These are phyloP conservation scores for Kwoniella europaea DNA, from an alignment of 768 basidiomycete genomes.

Conservation along the genomic window DNA sequence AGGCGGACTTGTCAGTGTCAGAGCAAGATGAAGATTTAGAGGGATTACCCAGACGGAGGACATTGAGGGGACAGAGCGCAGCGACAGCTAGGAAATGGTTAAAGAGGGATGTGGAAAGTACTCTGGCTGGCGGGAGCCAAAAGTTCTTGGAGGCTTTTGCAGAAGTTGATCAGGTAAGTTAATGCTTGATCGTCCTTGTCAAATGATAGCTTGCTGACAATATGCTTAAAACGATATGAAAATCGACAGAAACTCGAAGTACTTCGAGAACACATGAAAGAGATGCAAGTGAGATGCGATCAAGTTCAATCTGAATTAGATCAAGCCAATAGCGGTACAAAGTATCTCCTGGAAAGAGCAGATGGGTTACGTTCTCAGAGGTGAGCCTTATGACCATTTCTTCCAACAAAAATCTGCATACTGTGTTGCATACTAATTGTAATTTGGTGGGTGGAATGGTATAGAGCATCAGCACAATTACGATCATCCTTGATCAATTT, in stretches of 20 bases:
- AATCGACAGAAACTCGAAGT: conserved; percentile 75
- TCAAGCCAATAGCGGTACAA: conserved; percentile 76
- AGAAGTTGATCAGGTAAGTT: conserved; percentile 85
- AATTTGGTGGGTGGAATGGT: neutral
- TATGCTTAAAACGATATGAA: neutral
- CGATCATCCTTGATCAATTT: conserved; percentile 74
- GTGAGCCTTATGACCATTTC: conserved; percentile 27
- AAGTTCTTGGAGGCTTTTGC: conserved; percentile 82
- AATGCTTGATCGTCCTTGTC: neutral
- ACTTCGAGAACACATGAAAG: conserved; percentile 73
- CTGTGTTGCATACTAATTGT: neutral
- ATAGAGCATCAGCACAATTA: conserved; percentile 58
- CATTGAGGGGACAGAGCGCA: conserved; percentile 60
- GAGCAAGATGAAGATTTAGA: conserved; percentile 5
- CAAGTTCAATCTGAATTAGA: conserved; percentile 78
- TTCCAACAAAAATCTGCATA: neutral
- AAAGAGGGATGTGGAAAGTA: conserved; percentile 80
- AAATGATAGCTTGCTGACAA: no score
- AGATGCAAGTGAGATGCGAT: conserved; percentile 82
- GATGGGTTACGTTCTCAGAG: conserved; percentile 58
- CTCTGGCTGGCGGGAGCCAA: conserved; percentile 77
- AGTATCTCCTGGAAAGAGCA: conserved; percentile 78
- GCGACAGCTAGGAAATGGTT: conserved; percentile 77
- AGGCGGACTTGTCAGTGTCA: conserved; percentile 12
- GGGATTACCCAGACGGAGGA: conserved; percentile 29